Percentiles rank a stretch among this genome's conserved stretches.
Evolutionary conservation across 1,284 basidiomycete genomes (phyloP).

Genomic region (Coniferiporia sulphurascens): DNA sequence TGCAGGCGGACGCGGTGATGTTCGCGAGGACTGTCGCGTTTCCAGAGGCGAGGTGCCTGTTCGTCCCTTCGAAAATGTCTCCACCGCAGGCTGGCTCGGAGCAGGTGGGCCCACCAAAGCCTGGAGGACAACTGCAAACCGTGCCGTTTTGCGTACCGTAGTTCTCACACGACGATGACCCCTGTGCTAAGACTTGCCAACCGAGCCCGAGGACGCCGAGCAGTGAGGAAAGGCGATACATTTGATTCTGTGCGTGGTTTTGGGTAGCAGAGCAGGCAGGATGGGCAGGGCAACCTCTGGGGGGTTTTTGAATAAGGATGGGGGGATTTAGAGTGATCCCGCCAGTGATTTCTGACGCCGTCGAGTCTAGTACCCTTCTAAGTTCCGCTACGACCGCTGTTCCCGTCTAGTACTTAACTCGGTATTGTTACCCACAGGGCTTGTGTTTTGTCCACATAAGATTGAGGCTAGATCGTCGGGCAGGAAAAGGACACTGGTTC

Average conservation of each 20-base stretch:
- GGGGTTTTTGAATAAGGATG: too few relatives aligned
- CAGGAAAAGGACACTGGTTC: too few relatives aligned
- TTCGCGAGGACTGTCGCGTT: slow-evolving; percentile 46
- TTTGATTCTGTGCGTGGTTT: background rate
- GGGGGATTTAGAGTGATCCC: too few relatives aligned
- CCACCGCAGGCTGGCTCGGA: slow-evolving; percentile 72
- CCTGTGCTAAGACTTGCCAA: slow-evolving; percentile 1
- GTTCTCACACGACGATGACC: slow-evolving; percentile 51
- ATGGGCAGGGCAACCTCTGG: too few relatives aligned
- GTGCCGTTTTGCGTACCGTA: slow-evolving; percentile 55
- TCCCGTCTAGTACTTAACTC: too few relatives aligned
- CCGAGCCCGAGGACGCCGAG: background rate
- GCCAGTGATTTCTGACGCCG: too few relatives aligned
- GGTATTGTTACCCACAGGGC: too few relatives aligned
- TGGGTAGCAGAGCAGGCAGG: background rate
- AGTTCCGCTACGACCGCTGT: too few relatives aligned
- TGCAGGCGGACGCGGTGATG: slow-evolving; percentile 56
- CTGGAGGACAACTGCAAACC: slow-evolving; percentile 68
- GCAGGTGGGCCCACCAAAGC: slow-evolving; percentile 71
- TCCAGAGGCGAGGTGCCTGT: slow-evolving; percentile 39
- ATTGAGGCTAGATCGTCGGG: too few relatives aligned
- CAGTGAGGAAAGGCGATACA: background rate
- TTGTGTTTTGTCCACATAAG: too few relatives aligned
- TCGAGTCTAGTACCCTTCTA: too few relatives aligned
- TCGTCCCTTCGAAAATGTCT: slow-evolving; percentile 66